Conservation (phyloP, 495 filamentous ascomycete species). For the Penicillium samsonianum region DNA sequence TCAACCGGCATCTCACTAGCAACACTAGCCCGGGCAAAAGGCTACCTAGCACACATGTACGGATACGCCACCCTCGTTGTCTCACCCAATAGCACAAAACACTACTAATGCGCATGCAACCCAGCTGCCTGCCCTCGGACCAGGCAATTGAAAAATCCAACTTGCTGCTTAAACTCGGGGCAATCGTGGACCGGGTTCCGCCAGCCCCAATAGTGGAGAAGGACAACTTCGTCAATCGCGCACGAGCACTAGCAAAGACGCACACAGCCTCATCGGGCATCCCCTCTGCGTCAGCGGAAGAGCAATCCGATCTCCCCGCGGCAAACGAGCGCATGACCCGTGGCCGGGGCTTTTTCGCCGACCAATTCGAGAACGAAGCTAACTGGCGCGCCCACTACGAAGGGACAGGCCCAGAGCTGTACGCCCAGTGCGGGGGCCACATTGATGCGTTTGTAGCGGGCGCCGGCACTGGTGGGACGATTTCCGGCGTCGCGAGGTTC, state of each 20-base stretch:
- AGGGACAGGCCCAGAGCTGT: constrained; percentile 89
- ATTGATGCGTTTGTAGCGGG: constrained; percentile 92
- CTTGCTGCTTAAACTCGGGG: constrained; percentile 86
- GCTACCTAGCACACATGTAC: constrained; percentile 89
- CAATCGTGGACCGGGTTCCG: constrained; percentile 81
- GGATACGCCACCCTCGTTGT: constrained; percentile 52
- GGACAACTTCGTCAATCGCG: constrained; percentile 92
- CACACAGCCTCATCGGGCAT: constrained; percentile 59
- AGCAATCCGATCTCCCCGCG: constrained; percentile 16
- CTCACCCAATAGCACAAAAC: constrained; percentile 10
- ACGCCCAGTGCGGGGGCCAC: constrained; percentile 68
- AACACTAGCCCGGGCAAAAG: constrained; percentile 79
- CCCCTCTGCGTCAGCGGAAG: constrained; percentile 6
- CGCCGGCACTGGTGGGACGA: constrained; percentile 94
- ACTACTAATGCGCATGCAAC: constrained; percentile 10
- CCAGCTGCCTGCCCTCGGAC: constrained; percentile 90
- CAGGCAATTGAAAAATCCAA: constrained; percentile 86
- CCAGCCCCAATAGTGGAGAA: constrained; percentile 90
- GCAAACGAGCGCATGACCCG: constrained; percentile 19
- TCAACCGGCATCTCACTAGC: constrained; percentile 94
- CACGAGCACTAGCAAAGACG: constrained; percentile 69
- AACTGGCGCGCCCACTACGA: constrained; percentile 85
- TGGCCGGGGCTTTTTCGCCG: constrained; percentile 81
- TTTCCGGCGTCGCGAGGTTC: constrained; percentile 80
- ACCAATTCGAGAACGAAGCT: constrained; percentile 89